Conservation (phyloP, 768 basidiomycete species). For the Floccularia luteovirens region DNA sequence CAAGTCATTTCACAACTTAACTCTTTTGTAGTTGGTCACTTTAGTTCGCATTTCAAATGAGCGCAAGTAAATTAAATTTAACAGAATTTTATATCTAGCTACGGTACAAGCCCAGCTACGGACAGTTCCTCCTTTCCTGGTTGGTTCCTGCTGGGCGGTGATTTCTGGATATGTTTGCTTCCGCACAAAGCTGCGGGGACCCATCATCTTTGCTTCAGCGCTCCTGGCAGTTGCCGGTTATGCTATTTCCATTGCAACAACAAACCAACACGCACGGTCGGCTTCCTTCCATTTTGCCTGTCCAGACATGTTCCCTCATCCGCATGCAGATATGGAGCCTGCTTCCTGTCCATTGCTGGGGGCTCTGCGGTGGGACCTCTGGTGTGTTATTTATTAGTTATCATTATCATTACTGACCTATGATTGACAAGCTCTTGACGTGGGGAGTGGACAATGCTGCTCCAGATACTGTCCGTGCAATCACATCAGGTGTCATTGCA, state of each 20-base stretch:
- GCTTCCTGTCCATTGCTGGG: constrained; percentile 34
- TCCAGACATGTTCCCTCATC: no score
- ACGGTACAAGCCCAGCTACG: constrained; percentile 37
- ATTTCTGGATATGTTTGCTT: constrained; percentile 24
- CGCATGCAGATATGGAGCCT: constrained; percentile 41
- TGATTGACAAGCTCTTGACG: constrained; percentile 21
- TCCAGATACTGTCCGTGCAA: constrained; percentile 39
- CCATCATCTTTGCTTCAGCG: constrained; percentile 25
- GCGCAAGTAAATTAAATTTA: not conserved
- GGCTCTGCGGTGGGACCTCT: constrained; percentile 29
- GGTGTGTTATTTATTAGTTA: constrained; percentile 8
- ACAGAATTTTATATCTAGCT: constrained; percentile 17
- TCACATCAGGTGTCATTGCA: constrained; percentile 35
- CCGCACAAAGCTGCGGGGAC: constrained; percentile 25
- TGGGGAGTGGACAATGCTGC: constrained; percentile 45
- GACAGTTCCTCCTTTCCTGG: constrained; percentile 41
- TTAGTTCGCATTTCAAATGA: constrained; percentile 14
- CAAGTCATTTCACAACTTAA: not conserved
- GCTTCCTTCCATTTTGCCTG: no score
- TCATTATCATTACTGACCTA: not conserved
- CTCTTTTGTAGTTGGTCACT: constrained; percentile 22
- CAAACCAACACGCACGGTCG: constrained; percentile 33
- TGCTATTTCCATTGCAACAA: constrained; percentile 32
- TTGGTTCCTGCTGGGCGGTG: constrained; percentile 31
- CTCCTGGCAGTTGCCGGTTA: constrained; percentile 34